Evolutionary conservation across 139 green algal genomes (phyloP).

Genomic region (Nannochloris sp.): DNA sequence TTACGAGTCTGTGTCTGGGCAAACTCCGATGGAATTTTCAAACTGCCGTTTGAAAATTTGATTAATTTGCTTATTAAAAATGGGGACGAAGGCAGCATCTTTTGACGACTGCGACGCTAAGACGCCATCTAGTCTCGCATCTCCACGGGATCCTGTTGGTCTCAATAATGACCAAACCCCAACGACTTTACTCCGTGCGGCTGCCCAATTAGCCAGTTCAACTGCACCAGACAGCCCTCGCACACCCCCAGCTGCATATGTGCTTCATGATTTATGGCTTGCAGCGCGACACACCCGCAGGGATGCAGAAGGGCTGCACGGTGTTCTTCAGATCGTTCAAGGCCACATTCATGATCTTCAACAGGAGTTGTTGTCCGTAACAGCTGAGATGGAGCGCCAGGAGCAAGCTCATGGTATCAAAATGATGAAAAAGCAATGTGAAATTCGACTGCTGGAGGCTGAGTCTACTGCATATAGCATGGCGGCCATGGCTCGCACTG

Average conservation of each 20-base stretch:
- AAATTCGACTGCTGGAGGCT: background rate
- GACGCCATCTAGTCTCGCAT: too few relatives aligned
- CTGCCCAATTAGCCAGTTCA: too few relatives aligned
- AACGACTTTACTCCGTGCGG: too few relatives aligned
- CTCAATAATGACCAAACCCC: too few relatives aligned
- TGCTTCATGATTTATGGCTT: background rate
- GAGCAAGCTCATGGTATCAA: background rate
- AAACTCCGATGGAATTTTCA: too few relatives aligned
- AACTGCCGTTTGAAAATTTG: too few relatives aligned
- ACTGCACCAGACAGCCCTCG: too few relatives aligned
- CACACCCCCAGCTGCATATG: background rate
- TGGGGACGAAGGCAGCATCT: too few relatives aligned
- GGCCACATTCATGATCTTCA: background rate
- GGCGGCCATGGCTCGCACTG: background rate
- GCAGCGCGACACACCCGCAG: background rate
- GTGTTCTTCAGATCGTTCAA: background rate
- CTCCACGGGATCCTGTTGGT: too few relatives aligned
- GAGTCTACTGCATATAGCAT: background rate
- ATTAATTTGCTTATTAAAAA: too few relatives aligned
- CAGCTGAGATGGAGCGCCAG: background rate
- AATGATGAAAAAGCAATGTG: conserved; percentile 7
- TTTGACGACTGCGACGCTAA: too few relatives aligned
- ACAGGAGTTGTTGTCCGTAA: background rate
- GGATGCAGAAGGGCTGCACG: background rate
- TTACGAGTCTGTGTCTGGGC: too few relatives aligned